phyloP scores from a whole-genome alignment of 352 stramenopile genomes.

The Poterioochromonas sp. region DNA sequence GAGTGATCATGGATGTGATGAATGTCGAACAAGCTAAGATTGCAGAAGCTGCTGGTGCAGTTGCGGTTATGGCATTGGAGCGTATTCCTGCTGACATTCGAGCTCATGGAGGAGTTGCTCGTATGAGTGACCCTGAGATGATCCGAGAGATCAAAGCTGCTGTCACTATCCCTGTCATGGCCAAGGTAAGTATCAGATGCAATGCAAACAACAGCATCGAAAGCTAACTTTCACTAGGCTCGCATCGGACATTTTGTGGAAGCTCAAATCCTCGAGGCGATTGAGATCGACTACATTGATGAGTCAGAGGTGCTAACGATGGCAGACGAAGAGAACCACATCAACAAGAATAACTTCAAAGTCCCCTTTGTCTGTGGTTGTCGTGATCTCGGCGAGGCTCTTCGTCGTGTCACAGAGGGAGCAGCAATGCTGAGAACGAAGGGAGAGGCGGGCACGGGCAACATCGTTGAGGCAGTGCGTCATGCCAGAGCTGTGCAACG shows the following conservation, averaged over 20 bases:
- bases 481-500: conserved; percentile 77
- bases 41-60: conserved; percentile 88
- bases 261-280: conserved; percentile 91
- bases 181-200: conserved; percentile 64
- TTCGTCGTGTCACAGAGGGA: conserved; percentile 85
- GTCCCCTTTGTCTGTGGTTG: conserved; percentile 97
- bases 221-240: conserved; percentile 42
- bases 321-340: conserved; percentile 93
- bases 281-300: conserved; percentile 97
- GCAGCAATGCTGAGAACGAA: conserved; percentile 95
- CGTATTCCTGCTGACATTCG: conserved; percentile 91
- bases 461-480: conserved; percentile 93
- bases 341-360: conserved; percentile 91
- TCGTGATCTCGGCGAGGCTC: conserved; percentile 90
- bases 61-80: conserved; percentile 96
- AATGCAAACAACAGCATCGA: neutral
- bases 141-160: conserved; percentile 96
- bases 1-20: conserved; percentile 92
- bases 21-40: conserved; percentile 85
- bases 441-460: conserved; percentile 92
- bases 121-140: conserved; percentile 93
- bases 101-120: conserved; percentile 82
- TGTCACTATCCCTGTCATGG: conserved; percentile 97
- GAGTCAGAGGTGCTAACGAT: conserved; percentile 96
- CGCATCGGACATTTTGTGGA: conserved; percentile 98